phyloP scores from a whole-genome alignment of 495 filamentous ascomycete genomes.

The Neurospora sp. region DNA sequence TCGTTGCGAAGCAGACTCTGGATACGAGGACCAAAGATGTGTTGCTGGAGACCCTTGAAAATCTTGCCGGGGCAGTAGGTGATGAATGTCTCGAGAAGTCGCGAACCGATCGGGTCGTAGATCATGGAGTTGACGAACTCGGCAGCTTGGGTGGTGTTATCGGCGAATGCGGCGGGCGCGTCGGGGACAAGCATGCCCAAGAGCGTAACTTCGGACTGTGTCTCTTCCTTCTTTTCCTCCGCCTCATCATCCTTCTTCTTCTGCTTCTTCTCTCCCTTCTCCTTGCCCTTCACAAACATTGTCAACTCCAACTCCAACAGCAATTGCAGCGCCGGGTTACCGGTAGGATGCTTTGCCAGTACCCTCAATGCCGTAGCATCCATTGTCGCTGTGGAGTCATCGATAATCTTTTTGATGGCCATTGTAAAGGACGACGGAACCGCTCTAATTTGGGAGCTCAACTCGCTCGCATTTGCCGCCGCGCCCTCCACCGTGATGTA shows the following conservation, averaged over 20 bases:
- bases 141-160: slow-evolving; percentile 30
- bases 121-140: slow-evolving; percentile 75
- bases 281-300: slow-evolving; percentile 52
- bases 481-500: slow-evolving; percentile 48
- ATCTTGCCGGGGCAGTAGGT: slow-evolving; percentile 69
- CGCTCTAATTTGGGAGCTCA: slow-evolving; percentile 32
- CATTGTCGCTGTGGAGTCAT: slow-evolving; percentile 57
- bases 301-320: slow-evolving; percentile 74
- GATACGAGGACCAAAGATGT: slow-evolving; percentile 66
- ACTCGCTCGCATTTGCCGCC: slow-evolving; percentile 15
- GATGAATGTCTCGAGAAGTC: slow-evolving; percentile 78
- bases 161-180: slow-evolving; percentile 33
- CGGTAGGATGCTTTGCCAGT: slow-evolving; percentile 76
- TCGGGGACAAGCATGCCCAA: slow-evolving; percentile 34
- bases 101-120: slow-evolving; percentile 82
- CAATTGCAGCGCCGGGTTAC: slow-evolving; percentile 82
- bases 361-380: slow-evolving; percentile 66
- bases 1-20: slow-evolving; percentile 74
- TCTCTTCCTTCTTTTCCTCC: slow-evolving; percentile 1
- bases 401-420: slow-evolving; percentile 69
- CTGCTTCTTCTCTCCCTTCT: slow-evolving; percentile 24
- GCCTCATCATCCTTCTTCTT: slow-evolving; percentile 13
- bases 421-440: slow-evolving; percentile 71
- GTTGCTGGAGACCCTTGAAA: slow-evolving; percentile 74
- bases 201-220: slow-evolving; percentile 11